Evolutionary conservation across 2,329 filamentous ascomycete genomes (phyloP).

Genomic region (Fusarium siculi): DNA sequence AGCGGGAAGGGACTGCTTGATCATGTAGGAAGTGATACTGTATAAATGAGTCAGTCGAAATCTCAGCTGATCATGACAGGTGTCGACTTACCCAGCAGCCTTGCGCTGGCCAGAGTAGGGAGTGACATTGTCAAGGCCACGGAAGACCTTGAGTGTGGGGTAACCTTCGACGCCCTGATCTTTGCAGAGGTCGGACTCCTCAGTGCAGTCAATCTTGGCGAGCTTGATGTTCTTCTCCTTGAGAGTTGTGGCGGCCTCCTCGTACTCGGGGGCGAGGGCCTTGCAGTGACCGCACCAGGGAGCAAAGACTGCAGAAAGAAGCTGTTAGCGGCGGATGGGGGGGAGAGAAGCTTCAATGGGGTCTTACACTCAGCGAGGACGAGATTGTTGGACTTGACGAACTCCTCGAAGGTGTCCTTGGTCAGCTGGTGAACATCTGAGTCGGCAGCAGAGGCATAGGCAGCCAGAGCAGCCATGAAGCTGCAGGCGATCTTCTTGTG

Average conservation of each 20-base stretch:
- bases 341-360: neutral
- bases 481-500: conserved; percentile 63
- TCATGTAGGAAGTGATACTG: conserved; percentile 87
- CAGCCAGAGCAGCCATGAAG: conserved; percentile 65
- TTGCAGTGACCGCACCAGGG: conserved; percentile 99
- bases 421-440: conserved; percentile 90
- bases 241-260: conserved; percentile 83
- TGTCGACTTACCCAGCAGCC: conserved; percentile 71
- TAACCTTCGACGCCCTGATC: conserved; percentile 94
- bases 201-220: conserved; percentile 94
- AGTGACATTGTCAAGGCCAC: conserved; percentile 80
- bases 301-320: conserved; percentile 76
- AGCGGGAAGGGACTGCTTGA: conserved; percentile 94
- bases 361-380: conserved; percentile 92
- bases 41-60: conserved; percentile 33
- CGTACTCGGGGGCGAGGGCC: conserved; percentile 92
- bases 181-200: conserved; percentile 91
- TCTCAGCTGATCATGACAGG: neutral
- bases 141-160: conserved; percentile 99
- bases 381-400: conserved; percentile 85
- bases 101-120: conserved; percentile 93
- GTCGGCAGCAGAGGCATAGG: conserved; percentile 68
- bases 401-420: conserved; percentile 86
- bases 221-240: conserved; percentile 90
- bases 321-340: conserved; percentile 51